Base-by-base conservation (phyloP, 2,329 filamentous ascomycete genomes). In the Didymella sp. region DNA sequence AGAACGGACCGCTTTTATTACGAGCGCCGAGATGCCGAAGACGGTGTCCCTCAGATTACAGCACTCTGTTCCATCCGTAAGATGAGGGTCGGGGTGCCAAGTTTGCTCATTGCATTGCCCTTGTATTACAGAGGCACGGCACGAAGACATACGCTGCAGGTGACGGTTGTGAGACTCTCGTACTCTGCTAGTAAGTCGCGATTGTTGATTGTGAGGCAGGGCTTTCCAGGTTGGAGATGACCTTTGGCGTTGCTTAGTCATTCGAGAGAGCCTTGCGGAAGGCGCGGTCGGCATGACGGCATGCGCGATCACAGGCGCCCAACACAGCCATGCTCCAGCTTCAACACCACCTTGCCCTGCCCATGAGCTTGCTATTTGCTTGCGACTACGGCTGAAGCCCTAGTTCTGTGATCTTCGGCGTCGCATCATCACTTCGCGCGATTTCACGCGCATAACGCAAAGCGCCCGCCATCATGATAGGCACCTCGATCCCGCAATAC, bases 401-500 rank as follows among this genome's bases (percentile, higher is more conserved):
- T 25, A 22, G 7, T 17, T 15, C 19, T 3, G 28, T 13, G 37
- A 17, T n/a, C n/a, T 25, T 17, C 22, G 19, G 40, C 46, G n/a
- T 47, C 19, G 25, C 47, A 42, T 5, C 15, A 2, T 22, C n/a
- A 6, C 9, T 17, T 28, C 15, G 45, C 33, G 27, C 40, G 25
- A n/a, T n/a, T n/a, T 6, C 15, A 8, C 25, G 35, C 40, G 35
- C 35, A 22, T 13, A 21, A 8, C 33, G 33, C 21, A 15, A 13
- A 19, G 9, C 28, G 15, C 12, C 8, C 51, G 21, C 38, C 59
- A 55, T 33, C 61, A 80, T 80, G 78, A 75, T 80, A 47, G 76
- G 75, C 50, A 76, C 73, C 42, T 77, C 76, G 1, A 50, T 73
- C 6, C 62, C 67, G 24, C 73, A 76, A 50, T 78, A 77, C 58